Conservation (phyloP, 2,329 filamentous ascomycete genomes). For the Stagonosporopsis tanaceti region DNA sequence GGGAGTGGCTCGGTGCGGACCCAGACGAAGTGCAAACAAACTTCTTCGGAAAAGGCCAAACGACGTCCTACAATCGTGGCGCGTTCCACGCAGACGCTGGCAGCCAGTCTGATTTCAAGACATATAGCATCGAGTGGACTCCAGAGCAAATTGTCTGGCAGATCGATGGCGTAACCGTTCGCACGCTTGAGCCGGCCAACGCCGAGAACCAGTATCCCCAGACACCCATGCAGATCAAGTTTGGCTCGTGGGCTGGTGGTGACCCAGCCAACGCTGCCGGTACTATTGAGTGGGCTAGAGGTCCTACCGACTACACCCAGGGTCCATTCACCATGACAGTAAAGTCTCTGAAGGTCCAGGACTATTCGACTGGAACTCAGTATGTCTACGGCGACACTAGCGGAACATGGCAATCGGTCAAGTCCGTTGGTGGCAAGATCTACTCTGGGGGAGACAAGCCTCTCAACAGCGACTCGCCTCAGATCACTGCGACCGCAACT, state of each 20-base stretch:
- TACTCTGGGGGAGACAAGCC: constrained; percentile 66
- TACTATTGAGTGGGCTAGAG: constrained; percentile 89
- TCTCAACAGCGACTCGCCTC: constrained; percentile 64
- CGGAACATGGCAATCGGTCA: constrained; percentile 83
- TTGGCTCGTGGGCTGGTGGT: constrained; percentile 91
- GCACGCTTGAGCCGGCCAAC: constrained; percentile 74
- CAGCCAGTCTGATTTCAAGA: constrained; percentile 81
- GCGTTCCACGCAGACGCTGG: constrained; percentile 74
- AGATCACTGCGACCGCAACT: constrained; percentile 67
- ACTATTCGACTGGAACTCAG: constrained; percentile 90
- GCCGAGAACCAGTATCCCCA: constrained; percentile 87
- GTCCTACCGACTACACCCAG: constrained; percentile 80
- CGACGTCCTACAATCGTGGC: constrained; percentile 84
- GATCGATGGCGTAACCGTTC: constrained; percentile 78
- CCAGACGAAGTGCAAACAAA: constrained; percentile 86
- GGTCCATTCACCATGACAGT: constrained; percentile 90
- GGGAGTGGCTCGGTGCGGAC: constrained; percentile 91
- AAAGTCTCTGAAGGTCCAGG: constrained; percentile 76
- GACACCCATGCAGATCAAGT: constrained; percentile 92
- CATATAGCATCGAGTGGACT: constrained; percentile 93
- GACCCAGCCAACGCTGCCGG: constrained; percentile 80
- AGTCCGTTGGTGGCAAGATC: constrained; percentile 78
- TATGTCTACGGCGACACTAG: constrained; percentile 83
- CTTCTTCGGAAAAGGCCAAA: constrained; percentile 94
- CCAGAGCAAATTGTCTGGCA: constrained; percentile 84